A percentile compares a stretch with the other conserved stretches of the same genome.
phyloP scores from a whole-genome alignment of 2,329 filamentous ascomycete species.

The Nannizziopsis arthrosporioides region DNA sequence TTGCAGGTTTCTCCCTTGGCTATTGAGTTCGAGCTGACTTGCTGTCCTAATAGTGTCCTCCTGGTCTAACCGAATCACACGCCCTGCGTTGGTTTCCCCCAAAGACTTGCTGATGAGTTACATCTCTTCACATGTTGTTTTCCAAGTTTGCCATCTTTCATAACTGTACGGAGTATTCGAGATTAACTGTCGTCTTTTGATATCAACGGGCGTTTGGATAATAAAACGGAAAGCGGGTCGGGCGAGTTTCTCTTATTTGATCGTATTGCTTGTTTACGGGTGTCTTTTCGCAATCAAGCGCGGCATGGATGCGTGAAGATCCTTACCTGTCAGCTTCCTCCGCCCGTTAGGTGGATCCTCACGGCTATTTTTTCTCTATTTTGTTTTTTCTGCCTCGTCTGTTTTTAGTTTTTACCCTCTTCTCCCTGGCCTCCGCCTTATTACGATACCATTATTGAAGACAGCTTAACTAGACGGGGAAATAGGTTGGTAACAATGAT shows the following conservation, averaged over 20 bases:
- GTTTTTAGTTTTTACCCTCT: too few species aligned
- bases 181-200: background rate
- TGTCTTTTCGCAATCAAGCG: background rate
- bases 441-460: too few species aligned
- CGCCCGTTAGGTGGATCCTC: background rate
- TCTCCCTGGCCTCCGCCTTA: too few species aligned
- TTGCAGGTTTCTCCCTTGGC: conserved; percentile 1
- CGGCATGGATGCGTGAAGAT: background rate
- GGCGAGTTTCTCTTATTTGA: background rate
- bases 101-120: too few species aligned
- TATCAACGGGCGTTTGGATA: conserved; percentile 4
- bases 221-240: background rate
- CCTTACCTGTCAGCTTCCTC: conserved; percentile 3
- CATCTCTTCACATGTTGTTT: background rate
- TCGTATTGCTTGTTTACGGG: background rate
- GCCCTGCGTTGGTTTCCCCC: background rate
- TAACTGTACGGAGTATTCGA: background rate
- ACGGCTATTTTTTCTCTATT: background rate
- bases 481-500: too few species aligned
- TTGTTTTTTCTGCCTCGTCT: background rate
- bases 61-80: conserved; percentile 13
- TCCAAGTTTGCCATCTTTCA: background rate
- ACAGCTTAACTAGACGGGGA: too few species aligned
- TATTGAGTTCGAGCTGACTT: background rate
- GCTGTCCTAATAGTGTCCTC: conserved; percentile 14